Base-by-base conservation (phyloP, 306 rosid species). In the Dryas drummondii region DNA sequence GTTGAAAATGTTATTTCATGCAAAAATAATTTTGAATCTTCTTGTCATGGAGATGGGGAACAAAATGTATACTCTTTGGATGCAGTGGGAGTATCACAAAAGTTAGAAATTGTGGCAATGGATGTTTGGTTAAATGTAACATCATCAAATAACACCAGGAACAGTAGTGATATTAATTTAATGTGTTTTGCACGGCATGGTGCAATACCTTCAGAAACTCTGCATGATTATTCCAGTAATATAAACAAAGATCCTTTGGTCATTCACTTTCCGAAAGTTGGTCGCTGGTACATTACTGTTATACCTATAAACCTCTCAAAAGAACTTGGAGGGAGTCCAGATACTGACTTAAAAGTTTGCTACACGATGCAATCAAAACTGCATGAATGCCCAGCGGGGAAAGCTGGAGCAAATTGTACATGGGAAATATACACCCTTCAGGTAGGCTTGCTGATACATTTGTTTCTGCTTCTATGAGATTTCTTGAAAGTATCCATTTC, bases 361-460 rank as follows among this genome's bases (percentile, higher is more conserved):
- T 92, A 87, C 79, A 81, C 92, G 15, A 56, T 92, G 83, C 88
- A 90, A 82, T 57, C 92, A 49, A 90, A 79, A 78, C 82, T 94
- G 81, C 85, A 75, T 76, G 91, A 80, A 80, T 94, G 99, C 72
- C 91, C 93, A 16, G 40, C 74, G 47, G 98, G 96, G 41, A 94
- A 84, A 83, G 90, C 97, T 52, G 99, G 99, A 73, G 70, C 90
- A 14, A 92, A 89, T 79, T 94, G 99, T 85, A 80, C 88, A 59
- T 82, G 84, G 88, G 83, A 79, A 73, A 84, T 84, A 82, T 83
- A 87, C 83, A 46, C 19, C 74, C 97, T 94, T 74, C 98, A 92
- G 99, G 99, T 94, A 82, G 44, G 79, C 71, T 66, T 76, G 37
- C 66, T 73, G 70, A 66, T 78, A 68, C 67, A 55, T 68, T 37